Base-by-base conservation (phyloP, 2,329 filamentous ascomycete genomes). In the Claviceps sorghi region DNA sequence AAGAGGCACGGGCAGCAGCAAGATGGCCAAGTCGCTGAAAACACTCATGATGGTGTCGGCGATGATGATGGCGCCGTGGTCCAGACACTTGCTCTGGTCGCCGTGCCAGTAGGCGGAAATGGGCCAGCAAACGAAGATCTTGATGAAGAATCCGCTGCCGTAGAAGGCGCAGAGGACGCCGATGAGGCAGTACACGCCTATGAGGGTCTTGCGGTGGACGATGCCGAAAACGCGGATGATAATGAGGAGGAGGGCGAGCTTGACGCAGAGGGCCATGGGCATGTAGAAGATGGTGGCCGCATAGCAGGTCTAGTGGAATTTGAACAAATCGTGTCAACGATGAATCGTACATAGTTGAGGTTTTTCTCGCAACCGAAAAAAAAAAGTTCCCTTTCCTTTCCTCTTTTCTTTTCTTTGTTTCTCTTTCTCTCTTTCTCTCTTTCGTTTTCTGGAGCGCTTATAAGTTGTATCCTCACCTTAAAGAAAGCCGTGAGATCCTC, bases 241-340 rank as follows among this genome's bases (percentile, higher is more conserved):
- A 51, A 73, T 71, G 55, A 68, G 62, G 3, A 73, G 64, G 3
- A 73, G 65, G 19, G 64, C 59, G n/a, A 71, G 66, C 51, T 72
- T 72, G n/a, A 69, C 69, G 9, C 66, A 60, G 45, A 67, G 63
- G 15, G 71, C 67, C 58, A 70, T 72, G 17, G 70, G 70, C 0
- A 68, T 68, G 56, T 73, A 73, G 57, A 73, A 66, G 51, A 73
- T 64, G 21, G 69, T 71, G 5, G 67, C 69, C 10, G 68, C 67
- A 51, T 73, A 73, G 46, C 67, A 61, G 13, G 63, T 64, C 67
- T 72, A 34, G 30, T 17, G 15, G 22, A 30, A 22, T 7, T 9
- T 17, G 13, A 17, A 22, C 19, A 13, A n/a, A 26, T 26, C 26
- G 26, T 1, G 42, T 45, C 15, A 29, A 29, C 4, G 15, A 45